Evolutionary conservation across 2,329 filamentous ascomycete genomes (phyloP).

Genomic region (Colletotrichum lindemuthianum): DNA sequence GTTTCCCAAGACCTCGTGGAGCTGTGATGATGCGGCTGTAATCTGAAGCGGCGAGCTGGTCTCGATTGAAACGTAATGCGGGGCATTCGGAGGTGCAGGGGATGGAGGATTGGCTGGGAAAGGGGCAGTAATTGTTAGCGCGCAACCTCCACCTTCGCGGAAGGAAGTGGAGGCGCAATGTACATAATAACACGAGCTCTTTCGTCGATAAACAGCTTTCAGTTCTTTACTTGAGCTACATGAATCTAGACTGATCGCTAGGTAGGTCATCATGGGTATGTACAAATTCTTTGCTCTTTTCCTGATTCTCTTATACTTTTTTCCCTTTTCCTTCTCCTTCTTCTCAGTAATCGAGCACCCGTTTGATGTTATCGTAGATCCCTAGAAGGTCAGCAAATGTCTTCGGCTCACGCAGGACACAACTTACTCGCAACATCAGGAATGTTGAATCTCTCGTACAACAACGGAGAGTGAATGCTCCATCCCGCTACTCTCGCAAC

Average conservation of each 20-base stretch:
- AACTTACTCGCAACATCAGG: slow-evolving; percentile 88
- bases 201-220: background rate
- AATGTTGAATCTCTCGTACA: slow-evolving; percentile 83
- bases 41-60: slow-evolving; percentile 1
- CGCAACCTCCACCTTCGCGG: slow-evolving; percentile 8
- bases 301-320: background rate
- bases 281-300: slow-evolving; percentile 1
- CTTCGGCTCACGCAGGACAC: background rate
- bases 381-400: slow-evolving; percentile 58
- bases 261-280: slow-evolving; percentile 23
- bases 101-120: slow-evolving; percentile 27
- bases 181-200: slow-evolving; percentile 11
- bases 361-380: slow-evolving; percentile 77
- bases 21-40: slow-evolving; percentile 22
- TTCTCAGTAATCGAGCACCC: slow-evolving; percentile 69
- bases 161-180: background rate
- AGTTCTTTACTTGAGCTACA: background rate
- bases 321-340: background rate
- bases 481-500: slow-evolving; percentile 89
- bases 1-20: slow-evolving; percentile 1
- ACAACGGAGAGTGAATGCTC: slow-evolving; percentile 83
- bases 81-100: slow-evolving; percentile 31
- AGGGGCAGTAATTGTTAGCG: slow-evolving; percentile 32
- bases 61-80: slow-evolving; percentile 35
- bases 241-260: background rate